Conservation (phyloP, 768 basidiomycete species). For the Lactarius evosmus region DNA sequence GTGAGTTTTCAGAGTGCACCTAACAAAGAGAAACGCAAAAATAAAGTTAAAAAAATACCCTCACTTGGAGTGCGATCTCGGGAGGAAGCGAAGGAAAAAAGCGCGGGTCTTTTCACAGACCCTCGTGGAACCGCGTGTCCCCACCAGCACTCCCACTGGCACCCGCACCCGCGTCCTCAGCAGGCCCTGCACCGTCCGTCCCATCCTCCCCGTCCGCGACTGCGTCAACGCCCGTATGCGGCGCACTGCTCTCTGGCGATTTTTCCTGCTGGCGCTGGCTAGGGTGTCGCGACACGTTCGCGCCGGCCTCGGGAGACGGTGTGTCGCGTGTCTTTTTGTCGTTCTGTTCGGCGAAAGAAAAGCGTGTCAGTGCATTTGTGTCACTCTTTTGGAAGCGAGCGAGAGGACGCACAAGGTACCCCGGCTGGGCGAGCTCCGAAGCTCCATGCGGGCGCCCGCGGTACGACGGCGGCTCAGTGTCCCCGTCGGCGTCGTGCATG, state of each 20-base stretch:
- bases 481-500: conserved; percentile 38
- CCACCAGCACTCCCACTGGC: not conserved
- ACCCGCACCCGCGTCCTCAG: conserved; percentile 16
- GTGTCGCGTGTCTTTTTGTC: conserved; percentile 37
- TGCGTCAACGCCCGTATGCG: conserved; percentile 31
- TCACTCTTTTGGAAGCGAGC: conserved; percentile 10
- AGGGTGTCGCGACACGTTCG: conserved; percentile 41
- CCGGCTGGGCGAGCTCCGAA: conserved; percentile 46
- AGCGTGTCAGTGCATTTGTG: not conserved
- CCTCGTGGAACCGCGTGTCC: conserved; percentile 17
- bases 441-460: conserved; percentile 44
- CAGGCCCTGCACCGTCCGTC: conserved; percentile 27
- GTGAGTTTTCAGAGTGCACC: no score
- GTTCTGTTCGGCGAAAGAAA: conserved; percentile 32
- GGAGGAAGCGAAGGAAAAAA: not conserved
- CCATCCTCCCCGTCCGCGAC: conserved; percentile 22
- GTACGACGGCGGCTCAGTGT: conserved; percentile 61
- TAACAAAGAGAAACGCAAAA: no score
- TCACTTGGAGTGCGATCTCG: not conserved
- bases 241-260: conserved; percentile 57
- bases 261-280: conserved; percentile 70
- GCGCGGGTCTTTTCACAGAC: not conserved
- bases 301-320: conserved; percentile 31
- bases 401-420: conserved; percentile 52
- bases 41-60: not conserved